Conservation (phyloP, 2,329 filamentous ascomycete species). For the Botrytis fragariae region DNA sequence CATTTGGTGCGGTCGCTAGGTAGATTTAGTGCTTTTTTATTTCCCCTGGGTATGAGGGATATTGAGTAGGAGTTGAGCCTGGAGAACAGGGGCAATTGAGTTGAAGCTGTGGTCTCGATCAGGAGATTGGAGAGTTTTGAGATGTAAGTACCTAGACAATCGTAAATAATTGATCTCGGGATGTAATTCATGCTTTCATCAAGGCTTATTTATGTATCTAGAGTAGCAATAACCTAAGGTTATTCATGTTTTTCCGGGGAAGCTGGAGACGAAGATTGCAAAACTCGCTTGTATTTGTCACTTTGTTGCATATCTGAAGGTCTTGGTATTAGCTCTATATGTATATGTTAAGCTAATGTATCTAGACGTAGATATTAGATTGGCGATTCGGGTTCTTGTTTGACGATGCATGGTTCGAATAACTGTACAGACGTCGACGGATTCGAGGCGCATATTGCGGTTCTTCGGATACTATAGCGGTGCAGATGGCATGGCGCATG, state of each 20-base stretch:
- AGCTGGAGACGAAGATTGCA: background rate
- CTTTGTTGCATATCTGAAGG: background rate
- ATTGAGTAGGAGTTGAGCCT: background rate
- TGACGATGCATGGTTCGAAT: background rate
- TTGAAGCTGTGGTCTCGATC: background rate
- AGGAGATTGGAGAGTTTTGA: background rate
- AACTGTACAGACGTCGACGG: background rate
- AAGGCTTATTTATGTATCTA: background rate
- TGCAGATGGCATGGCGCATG: background rate
- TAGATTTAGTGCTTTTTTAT: background rate
- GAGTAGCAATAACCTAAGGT: background rate
- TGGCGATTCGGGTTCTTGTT: background rate
- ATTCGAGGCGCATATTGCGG: background rate
- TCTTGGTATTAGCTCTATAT: background rate
- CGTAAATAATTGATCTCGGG: background rate
- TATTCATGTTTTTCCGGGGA: background rate
- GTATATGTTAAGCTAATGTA: background rate
- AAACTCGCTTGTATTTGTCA: background rate
- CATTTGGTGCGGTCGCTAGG: too few species aligned
- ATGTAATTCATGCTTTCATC: background rate
- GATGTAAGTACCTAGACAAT: background rate
- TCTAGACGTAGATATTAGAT: background rate
- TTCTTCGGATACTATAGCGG: background rate
- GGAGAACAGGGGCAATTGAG: background rate
- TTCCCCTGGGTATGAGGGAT: background rate